Base-by-base conservation (phyloP, 208 protist genomes). In the Acanthamoeba triangularis region DNA sequence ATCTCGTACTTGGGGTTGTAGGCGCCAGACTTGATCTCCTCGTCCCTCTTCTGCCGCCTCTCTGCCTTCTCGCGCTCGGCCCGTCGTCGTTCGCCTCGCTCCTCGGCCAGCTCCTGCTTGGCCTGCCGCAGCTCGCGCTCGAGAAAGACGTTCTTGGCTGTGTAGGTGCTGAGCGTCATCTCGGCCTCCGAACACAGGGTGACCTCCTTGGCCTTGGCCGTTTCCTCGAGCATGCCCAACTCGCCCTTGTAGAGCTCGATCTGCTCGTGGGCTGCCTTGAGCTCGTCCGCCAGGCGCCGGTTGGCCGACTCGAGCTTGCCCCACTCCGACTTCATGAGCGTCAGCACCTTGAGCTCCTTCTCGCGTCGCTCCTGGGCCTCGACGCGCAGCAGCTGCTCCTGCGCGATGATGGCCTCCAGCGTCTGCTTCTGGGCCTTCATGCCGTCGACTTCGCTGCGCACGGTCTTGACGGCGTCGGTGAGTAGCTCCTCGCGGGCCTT, bases 91-190 rank as follows among this genome's bases (percentile, higher is more conserved):
- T 74, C 85, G 16, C 14, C n/a, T 10, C 85, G 30, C 61, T 92
- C 54, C n/a, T 35, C 54, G 35, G n/a, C 25, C 14, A 92, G 85
- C 56, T 92, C 35, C 25, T 11, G 28, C 85, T 92, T 92, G 85
- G 30, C 85, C 35, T 72, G 85, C 16, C 44, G 61, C 54, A 92
- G 44, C 85, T 92, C 54, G 33, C 56, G 49, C 85, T 92, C 85
- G 56, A 92, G 54, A 33, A 67, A 92, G 2, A 30, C 37, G 85
- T 74, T 92, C 59, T 72, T 92, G 30, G 33, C 63, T 0, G 78
- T 37, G 78, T 61, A 87, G 28, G 78, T 87, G 6, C n/a, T 23
- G 47, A 87, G 78, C 16, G 78, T 87, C 78, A 87, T 87, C 78
- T 87, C 78, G 5, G 78, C 44, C 37, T 87, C 78, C 20, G 78